Evolutionary conservation across 129 eudicot species (phyloP), one percentile per base, ranked within the genome.

Genomic region (Erigeron canadensis): DNA sequence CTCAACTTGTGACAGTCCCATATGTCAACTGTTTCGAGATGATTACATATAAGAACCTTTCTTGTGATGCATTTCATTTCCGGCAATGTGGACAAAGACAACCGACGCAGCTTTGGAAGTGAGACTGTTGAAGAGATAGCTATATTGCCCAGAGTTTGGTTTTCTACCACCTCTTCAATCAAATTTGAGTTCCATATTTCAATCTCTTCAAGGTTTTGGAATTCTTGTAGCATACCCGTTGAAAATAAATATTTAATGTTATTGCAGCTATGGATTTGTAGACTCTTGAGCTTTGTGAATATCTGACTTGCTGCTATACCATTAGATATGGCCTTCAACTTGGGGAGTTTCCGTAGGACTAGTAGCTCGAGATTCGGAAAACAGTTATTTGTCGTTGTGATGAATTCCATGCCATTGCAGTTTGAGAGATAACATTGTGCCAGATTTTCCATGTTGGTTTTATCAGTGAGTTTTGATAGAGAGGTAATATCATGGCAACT

Each of bases 181-280:
- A 67, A 57, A 10, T 63, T 44, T 19, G 81, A 75, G 63, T 70
- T 75, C 81, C 81, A 75, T 50, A 75, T 65, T 65, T 81, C 84
- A 75, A 81, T 66, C 59, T 64, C 84, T 63, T 75, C 84, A 63
- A 80, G 80, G 50, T 64, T 75, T 63, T 59, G 67, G 17, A 80
- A 60, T 43, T 80, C 66, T 75, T 69, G 73, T 69, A 80, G 56
- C 67, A 70, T 63, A 43, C 50, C 28, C 37, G 65, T 12, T 62
- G 77, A 69, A 65, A 80, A 75, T 59, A 80, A 22, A 56, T 75
- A 67, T 7, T 64, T 75, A 21, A 80, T 77, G 69, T 16, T 70
- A 39, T 80, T 70, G 60, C 80, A 80, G 51, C 72, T 75, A 45
- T 80, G 84, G 63, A 75, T 75, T 50, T 80, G 79, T n/a, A 80